These are phyloP conservation scores for Claviceps humidiphila DNA, from an alignment of 2,329 filamentous ascomycete species.

Conservation along the genomic window DNA sequence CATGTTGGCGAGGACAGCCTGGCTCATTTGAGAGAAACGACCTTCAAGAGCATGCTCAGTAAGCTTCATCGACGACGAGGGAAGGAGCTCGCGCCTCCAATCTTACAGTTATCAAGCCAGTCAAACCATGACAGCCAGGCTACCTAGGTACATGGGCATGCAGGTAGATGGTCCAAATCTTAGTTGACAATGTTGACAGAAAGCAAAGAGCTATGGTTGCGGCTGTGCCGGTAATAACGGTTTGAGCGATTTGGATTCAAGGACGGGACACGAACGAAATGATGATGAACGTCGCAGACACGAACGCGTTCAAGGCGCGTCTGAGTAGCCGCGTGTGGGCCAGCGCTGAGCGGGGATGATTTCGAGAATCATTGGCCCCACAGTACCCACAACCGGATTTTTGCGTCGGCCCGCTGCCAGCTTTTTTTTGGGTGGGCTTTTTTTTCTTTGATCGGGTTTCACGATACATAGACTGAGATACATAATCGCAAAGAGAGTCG, in stretches of 20 bases:
- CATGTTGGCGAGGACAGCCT: slow-evolving; percentile 31
- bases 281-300: neutral
- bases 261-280: neutral
- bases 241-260: neutral
- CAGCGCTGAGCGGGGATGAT: neutral
- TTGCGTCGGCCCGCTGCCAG: slow-evolving; percentile 18
- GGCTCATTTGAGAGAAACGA: slow-evolving; percentile 23
- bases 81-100: neutral
- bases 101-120: neutral
- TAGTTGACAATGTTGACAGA: neutral
- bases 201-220: neutral
- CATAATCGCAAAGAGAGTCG: neutral
- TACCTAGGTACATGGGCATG: neutral
- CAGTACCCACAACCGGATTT: slow-evolving; percentile 23
- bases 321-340: neutral
- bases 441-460: slow-evolving; percentile 17
- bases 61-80: neutral
- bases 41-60: neutral
- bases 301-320: slow-evolving; percentile 6
- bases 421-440: slow-evolving; percentile 18
- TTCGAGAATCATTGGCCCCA: slow-evolving; percentile 11
- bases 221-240: neutral
- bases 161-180: no score
- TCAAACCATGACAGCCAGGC: neutral
- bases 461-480: neutral